A percentile compares a stretch with the other conserved stretches of the same genome.
phyloP scores from a whole-genome alignment of 1,284 basidiomycete genomes.

The Lignosus rhinocerotis region DNA sequence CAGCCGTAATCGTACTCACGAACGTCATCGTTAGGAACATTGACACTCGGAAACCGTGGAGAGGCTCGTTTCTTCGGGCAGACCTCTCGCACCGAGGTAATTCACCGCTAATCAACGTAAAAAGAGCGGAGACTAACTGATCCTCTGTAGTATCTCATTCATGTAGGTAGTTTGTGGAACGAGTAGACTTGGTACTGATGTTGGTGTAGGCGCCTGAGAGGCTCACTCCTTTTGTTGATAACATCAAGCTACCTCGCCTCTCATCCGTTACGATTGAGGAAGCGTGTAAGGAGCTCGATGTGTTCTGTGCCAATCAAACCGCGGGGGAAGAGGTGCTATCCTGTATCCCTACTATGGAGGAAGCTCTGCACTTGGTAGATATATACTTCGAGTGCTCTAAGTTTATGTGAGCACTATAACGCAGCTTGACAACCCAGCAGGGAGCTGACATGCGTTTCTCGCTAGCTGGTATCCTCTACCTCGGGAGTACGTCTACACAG shows the following conservation, averaged over 20 bases:
- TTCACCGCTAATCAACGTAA: constrained; percentile 4
- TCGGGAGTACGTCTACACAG: constrained; percentile 45
- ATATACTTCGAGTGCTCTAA: constrained; percentile 54
- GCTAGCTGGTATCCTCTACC: constrained; percentile 32
- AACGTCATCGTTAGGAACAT: constrained; percentile 45
- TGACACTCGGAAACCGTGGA: constrained; percentile 55
- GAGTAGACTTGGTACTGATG: neutral
- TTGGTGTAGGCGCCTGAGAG: constrained; percentile 24
- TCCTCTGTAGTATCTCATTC: constrained; percentile 47
- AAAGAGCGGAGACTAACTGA: neutral
- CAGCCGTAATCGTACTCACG: neutral
- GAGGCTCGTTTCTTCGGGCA: constrained; percentile 60
- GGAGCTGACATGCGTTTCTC: neutral
- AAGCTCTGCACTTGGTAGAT: constrained; percentile 56
- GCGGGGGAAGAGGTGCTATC: constrained; percentile 42
- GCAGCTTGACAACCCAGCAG: constrained; percentile 11
- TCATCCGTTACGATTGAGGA: constrained; percentile 26
- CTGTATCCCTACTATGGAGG: constrained; percentile 48
- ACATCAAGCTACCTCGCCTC: constrained; percentile 16
- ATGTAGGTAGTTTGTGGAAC: constrained; percentile 35
- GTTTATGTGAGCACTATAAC: constrained; percentile 42
- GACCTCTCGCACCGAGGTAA: constrained; percentile 64
- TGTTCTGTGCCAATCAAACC: constrained; percentile 33
- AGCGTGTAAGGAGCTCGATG: constrained; percentile 34
- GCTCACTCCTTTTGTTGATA: constrained; percentile 6